Percentiles rank a stretch among this genome's conserved stretches.
Conservation (phyloP, 2,329 filamentous ascomycete species). For the Calonectria pseudoreteaudii region DNA sequence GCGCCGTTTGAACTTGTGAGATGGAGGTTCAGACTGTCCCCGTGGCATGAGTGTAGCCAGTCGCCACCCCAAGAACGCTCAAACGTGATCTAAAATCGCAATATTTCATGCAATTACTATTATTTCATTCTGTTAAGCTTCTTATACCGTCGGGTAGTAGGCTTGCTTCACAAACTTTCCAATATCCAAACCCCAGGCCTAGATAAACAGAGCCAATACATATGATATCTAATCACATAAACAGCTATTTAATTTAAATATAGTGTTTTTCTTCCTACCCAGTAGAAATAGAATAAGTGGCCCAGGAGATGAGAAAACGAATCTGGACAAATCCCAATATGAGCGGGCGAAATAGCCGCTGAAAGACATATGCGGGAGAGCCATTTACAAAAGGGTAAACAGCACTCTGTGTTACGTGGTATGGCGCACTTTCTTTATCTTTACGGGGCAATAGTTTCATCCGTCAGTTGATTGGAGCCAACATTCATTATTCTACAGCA, state of each 20-base stretch:
- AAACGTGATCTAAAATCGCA: not conserved
- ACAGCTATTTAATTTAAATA: not conserved
- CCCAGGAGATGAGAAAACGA: too few species aligned
- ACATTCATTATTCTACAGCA: not conserved
- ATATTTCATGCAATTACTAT: not conserved
- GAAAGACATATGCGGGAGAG: not conserved
- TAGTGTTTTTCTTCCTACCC: too few species aligned
- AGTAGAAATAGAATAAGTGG: too few species aligned
- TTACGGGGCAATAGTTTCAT: not conserved
- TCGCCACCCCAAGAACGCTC: not conserved
- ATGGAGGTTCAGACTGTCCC: not conserved
- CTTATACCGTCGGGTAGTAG: not conserved
- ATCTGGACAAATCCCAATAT: not conserved
- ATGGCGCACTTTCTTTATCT: not conserved
- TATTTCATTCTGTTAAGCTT: not conserved
- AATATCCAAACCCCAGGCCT: not conserved
- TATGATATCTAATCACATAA: not conserved
- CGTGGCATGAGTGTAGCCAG: not conserved
- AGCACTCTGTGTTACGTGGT: too few species aligned
- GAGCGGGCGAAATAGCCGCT: not conserved
- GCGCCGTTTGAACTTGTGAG: not conserved
- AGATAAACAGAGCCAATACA: not conserved
- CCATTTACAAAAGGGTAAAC: too few species aligned
- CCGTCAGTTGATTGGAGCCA: not conserved
- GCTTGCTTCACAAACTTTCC: not conserved